Conservation (phyloP, 331 rosid genomes). For the Erythrophleum ivorense region DNA sequence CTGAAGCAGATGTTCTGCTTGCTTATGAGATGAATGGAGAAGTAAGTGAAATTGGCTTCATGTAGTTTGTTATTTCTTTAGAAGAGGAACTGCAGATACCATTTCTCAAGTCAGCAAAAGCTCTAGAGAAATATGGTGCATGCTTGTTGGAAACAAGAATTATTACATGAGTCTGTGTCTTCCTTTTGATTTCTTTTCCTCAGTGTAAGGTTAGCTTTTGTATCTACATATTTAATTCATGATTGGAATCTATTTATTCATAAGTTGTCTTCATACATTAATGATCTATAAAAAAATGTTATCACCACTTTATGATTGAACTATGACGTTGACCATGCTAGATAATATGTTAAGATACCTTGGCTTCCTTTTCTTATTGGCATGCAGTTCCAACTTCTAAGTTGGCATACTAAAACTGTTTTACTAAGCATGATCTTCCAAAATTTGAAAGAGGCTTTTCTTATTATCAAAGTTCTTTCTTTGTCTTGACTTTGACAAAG, state of each 20-base stretch:
- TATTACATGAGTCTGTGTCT: not conserved
- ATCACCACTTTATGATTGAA: not conserved
- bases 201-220: not conserved
- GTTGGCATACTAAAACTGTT: not conserved
- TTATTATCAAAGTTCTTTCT: not conserved
- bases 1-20: conserved; percentile 89
- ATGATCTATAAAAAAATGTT: not conserved
- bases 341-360: not conserved
- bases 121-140: conserved; percentile 3
- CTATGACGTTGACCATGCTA: not conserved
- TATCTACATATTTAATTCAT: not conserved
- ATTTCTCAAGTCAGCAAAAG: conserved; percentile 13
- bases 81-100: not conserved
- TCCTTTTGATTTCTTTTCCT: not conserved
- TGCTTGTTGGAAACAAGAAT: conserved; percentile 5
- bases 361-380: not conserved
- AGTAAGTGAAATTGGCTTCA: conserved; percentile 47
- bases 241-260: conserved; percentile 7
- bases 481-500: not conserved
- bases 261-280: not conserved
- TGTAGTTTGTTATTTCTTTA: not conserved
- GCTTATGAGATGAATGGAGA: conserved; percentile 99
- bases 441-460: not conserved
- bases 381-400: not conserved
- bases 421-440: not conserved